Evolutionary conservation across 2,329 filamentous ascomycete genomes (phyloP).

Genomic region (Pestalotiopsis fici): DNA sequence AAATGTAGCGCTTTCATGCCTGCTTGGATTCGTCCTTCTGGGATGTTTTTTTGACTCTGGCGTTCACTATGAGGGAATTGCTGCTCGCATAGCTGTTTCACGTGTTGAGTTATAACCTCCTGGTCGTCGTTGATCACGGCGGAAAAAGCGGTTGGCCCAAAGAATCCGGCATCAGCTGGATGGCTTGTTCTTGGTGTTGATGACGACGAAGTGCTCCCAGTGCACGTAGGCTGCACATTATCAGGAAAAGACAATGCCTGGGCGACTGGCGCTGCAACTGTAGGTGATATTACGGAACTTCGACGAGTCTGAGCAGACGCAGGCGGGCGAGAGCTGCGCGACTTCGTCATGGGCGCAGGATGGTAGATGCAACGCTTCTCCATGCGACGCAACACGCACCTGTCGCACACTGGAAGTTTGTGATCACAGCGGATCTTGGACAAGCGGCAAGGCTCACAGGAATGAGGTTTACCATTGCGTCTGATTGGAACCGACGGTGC

Average conservation of each 20-base stretch:
- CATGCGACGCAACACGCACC: background rate
- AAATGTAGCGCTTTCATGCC: background rate
- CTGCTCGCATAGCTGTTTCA: background rate
- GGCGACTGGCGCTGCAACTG: no score
- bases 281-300: background rate
- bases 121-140: background rate
- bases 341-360: background rate
- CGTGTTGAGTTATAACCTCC: background rate
- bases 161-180: background rate
- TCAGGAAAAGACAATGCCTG: background rate
- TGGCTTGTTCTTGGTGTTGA: background rate
- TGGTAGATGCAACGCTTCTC: background rate
- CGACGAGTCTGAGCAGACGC: background rate
- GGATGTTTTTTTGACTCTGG: background rate
- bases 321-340: background rate
- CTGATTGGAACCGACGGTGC: background rate
- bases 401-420: background rate
- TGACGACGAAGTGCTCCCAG: background rate
- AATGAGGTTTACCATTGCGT: background rate
- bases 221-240: background rate
- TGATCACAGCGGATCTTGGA: background rate
- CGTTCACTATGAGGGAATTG: background rate
- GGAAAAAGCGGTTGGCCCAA: background rate
- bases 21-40: background rate
- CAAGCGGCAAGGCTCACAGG: background rate